Conservation (phyloP, 371 early-diverging fungal genomes). For the Rhizopus arrhizus region DNA sequence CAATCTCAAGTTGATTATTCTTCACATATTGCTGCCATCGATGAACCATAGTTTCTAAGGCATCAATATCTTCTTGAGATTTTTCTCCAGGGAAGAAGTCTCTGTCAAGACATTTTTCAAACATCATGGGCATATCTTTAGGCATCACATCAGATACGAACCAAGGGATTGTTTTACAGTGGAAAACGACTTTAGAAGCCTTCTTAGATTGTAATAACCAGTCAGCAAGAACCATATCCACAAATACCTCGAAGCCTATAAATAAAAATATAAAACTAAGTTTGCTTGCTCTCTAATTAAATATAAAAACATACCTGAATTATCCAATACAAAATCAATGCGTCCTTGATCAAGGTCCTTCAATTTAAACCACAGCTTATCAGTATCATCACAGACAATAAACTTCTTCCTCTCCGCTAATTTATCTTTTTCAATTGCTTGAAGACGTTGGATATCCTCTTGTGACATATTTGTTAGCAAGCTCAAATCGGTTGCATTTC, state of each 20-base stretch:
- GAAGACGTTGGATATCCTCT: conserved; percentile 71
- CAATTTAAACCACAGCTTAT: conserved; percentile 60
- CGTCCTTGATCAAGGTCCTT: conserved; percentile 54
- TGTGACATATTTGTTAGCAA: conserved; percentile 73
- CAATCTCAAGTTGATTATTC: conserved; percentile 63
- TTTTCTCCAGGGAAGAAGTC: conserved; percentile 46
- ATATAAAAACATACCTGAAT: conserved; percentile 60
- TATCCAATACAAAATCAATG: conserved; percentile 83
- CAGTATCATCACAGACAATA: conserved; percentile 68
- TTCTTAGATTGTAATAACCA: conserved; percentile 75
- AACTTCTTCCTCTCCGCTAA: conserved; percentile 39
- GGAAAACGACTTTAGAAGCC: conserved; percentile 75
- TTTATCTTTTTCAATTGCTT: conserved; percentile 53
- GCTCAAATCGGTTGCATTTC: conserved; percentile 87
- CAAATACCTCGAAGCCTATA: conserved; percentile 86
- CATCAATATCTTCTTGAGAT: conserved; percentile 41
- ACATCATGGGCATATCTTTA: conserved; percentile 73
- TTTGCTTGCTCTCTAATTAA: background rate
- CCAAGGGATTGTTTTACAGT: conserved; percentile 91
- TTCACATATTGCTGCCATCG: conserved; percentile 72
- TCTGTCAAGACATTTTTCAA: conserved; percentile 48
- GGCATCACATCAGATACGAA: conserved; percentile 89
- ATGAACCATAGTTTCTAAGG: conserved; percentile 58
- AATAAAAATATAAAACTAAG: background rate
- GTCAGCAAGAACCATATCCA: conserved; percentile 87